Evolutionary conservation across 2,329 filamentous ascomycete genomes (phyloP), one percentile per base, ranked within the genome.

Genomic region (Pseudocercospora ulei): DNA sequence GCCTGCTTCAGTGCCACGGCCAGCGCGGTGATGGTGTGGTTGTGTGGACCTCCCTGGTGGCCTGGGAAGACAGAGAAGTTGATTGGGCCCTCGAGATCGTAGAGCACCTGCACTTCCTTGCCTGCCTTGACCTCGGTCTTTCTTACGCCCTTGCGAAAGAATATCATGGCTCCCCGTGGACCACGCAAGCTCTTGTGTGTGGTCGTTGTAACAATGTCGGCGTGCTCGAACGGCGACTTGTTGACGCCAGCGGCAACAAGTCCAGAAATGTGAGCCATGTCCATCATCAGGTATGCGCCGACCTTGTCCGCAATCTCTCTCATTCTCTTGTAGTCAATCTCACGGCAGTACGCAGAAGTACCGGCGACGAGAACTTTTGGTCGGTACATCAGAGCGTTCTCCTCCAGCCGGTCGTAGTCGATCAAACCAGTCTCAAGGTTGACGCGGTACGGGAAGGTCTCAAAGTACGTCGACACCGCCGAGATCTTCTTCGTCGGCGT

Each of bases 31-130:
- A 98, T 98, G 62, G 90, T 98, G 76, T 98, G 90, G 73, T 98
- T 98, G 75, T 98, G 90, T 37, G 90, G 90, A 19, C 90, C 90
- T 60, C 90, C 90, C 70, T 98, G 90, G 71, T 98, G 90, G 46
- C 90, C 90, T 40, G 90, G 90, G 77, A 98, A 98, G 63, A 98
- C 90, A 41, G 90, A 96, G 65, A 92, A 87, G 72, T 98, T 98
- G 73, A 98, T 98, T 40, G 86, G 83, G 55, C 79, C 76, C 72
- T 98, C 90, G 20, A 98, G 76, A 59, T 98, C 86, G 64, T 95
- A 98, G 56, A 87, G 70, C 35, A 73, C 80, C 40, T 56, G 47
- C 9, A 59, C 35, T 71, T 88, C 76, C 69, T 94, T 88, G 58
- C 86, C 86, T 46, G 82, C 79, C 75, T 95, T 95, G 66, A 82